A percentile compares a stretch with the other conserved stretches of the same genome.
phyloP scores from a whole-genome alignment of 495 filamentous ascomycete species.

The Extremus antarcticus region DNA sequence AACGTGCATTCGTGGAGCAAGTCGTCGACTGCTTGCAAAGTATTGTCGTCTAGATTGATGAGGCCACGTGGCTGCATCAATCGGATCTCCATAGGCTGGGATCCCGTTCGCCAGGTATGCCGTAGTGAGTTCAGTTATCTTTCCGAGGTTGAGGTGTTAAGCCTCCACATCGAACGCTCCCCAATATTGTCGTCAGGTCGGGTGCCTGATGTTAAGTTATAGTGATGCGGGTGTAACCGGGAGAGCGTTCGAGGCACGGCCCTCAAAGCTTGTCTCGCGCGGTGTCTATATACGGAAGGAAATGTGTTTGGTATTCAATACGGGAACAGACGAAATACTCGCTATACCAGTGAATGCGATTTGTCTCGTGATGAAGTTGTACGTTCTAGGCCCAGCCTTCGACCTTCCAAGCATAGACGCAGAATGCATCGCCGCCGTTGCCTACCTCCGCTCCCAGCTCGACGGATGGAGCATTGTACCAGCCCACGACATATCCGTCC shows the following conservation, averaged over 20 bases:
- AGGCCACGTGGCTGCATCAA: neutral
- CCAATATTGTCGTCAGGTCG: no score
- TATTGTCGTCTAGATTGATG: neutral
- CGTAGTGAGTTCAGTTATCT: no score
- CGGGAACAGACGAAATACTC: neutral
- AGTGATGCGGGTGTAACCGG: no score
- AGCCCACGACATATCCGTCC: conserved; percentile 46
- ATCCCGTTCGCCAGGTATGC: neutral
- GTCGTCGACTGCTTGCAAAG: neutral
- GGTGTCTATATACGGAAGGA: neutral
- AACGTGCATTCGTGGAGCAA: neutral
- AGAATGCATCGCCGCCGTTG: conserved; percentile 61
- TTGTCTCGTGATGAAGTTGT: conserved; percentile 69
- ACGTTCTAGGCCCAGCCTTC: conserved; percentile 88
- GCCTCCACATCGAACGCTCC: no score
- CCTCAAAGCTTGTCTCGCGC: no score
- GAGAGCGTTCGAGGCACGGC: no score
- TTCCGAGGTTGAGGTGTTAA: no score
- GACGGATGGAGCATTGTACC: conserved; percentile 64
- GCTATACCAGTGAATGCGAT: no score
- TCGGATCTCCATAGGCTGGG: no score
- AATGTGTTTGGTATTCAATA: neutral
- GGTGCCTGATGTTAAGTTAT: no score
- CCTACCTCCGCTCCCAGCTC: conserved; percentile 49
- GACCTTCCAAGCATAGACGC: conserved; percentile 79